These are phyloP conservation scores for Xylariales sp. DNA, from an alignment of 2,329 filamentous ascomycete genomes.

Conservation along the genomic window DNA sequence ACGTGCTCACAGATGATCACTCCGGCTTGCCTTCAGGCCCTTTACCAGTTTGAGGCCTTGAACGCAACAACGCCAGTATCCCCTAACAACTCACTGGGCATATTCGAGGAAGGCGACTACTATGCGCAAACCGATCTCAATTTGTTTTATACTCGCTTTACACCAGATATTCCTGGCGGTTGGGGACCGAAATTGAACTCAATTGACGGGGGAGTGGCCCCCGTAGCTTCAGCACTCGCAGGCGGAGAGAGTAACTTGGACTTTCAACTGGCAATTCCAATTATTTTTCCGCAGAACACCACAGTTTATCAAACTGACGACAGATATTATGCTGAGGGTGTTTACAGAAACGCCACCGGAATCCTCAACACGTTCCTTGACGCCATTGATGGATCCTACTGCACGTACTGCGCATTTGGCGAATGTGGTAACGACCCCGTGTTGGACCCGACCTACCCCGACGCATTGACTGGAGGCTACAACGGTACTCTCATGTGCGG, in stretches of 20 bases:
- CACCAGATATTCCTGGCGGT: not conserved
- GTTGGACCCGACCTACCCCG: slow-evolving; percentile 27
- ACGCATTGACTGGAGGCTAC: slow-evolving; percentile 30
- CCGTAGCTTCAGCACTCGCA: slow-evolving; percentile 49
- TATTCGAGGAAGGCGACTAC: slow-evolving; percentile 32
- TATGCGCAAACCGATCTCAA: slow-evolving; percentile 27
- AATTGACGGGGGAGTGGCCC: slow-evolving; percentile 3
- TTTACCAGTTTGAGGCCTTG: slow-evolving; percentile 7
- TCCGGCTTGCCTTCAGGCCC: slow-evolving; percentile 1
- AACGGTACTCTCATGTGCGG: slow-evolving; percentile 40
- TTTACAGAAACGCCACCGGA: slow-evolving; percentile 34
- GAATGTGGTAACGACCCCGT: slow-evolving; percentile 15
- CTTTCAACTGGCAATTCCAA: slow-evolving; percentile 35
- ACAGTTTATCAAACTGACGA: slow-evolving; percentile 35
- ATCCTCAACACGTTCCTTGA: slow-evolving; percentile 39
- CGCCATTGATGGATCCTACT: slow-evolving; percentile 17
- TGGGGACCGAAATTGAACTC: not conserved
- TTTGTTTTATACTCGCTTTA: slow-evolving; percentile 17
- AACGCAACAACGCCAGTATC: slow-evolving; percentile 12
- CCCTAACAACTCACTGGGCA: slow-evolving; percentile 16
- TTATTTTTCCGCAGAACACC: slow-evolving; percentile 30
- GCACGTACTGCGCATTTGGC: slow-evolving; percentile 16
- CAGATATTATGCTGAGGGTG: slow-evolving; percentile 22
- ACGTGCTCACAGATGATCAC: slow-evolving; percentile 1
- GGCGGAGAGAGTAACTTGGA: slow-evolving; percentile 48